Conservation (phyloP, 106 monocot genomes). For the Dioscorea alata region DNA sequence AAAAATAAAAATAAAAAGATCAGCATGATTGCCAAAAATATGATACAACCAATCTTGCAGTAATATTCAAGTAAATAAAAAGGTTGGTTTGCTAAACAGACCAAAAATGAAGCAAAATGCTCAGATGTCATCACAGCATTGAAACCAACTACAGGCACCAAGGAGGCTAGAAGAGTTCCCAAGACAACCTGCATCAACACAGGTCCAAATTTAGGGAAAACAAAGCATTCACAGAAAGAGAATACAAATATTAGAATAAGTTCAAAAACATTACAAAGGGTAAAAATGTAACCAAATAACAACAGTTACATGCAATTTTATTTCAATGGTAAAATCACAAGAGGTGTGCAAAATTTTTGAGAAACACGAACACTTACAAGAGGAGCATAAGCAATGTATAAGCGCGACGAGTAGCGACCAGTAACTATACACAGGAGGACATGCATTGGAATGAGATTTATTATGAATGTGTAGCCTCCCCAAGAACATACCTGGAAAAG, state of each 20-base stretch:
- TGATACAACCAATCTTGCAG: too few species aligned
- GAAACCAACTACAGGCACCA: slow-evolving; percentile 99
- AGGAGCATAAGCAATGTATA: slow-evolving; percentile 98
- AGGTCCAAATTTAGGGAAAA: background rate
- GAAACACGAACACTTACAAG: slow-evolving; percentile 60
- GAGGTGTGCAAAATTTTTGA: too few species aligned
- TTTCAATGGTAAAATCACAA: too few species aligned
- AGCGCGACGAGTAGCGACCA: slow-evolving; percentile 86
- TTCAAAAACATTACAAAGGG: background rate
- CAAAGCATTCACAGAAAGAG: background rate
- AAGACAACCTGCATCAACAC: slow-evolving; percentile 61
- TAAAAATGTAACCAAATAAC: too few species aligned
- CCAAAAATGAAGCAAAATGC: slow-evolving; percentile 98
- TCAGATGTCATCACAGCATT: slow-evolving; percentile 99
- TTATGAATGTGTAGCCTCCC: slow-evolving; percentile 99
- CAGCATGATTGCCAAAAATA: too few species aligned
- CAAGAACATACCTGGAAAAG: slow-evolving; percentile 86
- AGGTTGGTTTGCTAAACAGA: slow-evolving; percentile 14
- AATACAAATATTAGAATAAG: background rate
- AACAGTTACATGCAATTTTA: too few species aligned
- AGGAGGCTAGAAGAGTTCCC: slow-evolving; percentile 86
- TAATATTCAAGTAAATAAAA: background rate
- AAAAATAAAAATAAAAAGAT: background rate
- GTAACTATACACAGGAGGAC: slow-evolving; percentile 90
- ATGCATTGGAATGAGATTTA: slow-evolving; percentile 99